Base-by-base conservation (phyloP, 2,329 filamentous ascomycete genomes). In the Colletotrichum noveboracense region DNA sequence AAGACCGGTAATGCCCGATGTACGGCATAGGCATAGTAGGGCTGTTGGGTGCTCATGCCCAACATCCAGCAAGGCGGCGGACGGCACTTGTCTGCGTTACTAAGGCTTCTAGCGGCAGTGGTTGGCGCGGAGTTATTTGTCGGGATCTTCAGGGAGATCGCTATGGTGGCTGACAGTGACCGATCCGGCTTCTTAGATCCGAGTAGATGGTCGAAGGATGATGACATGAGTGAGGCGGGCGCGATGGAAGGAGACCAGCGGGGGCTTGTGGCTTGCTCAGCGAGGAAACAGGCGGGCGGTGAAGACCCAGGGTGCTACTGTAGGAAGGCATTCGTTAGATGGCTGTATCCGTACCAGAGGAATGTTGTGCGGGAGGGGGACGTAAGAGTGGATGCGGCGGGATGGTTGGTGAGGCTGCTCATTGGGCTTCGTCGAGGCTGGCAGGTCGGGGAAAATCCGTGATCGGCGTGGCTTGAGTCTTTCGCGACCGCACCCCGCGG, bases 211-310 rank as follows among this genome's bases (percentile, higher is more conserved):
- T 34, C 21, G 61, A 38, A 24, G 67, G 56, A 62, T 30, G 52
- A 66, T 70, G 58, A 66, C 60, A 71, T 60, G 24, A 48, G 12
- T 55, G 71, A 74, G 67, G 71, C 71, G 67, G 56, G 52, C 67
- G 28, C n/a, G 18, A 66, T 36, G 38, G 38, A 43, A 28, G 5
- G 16, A 36, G 36, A 24, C 24, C 64, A 16, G 34, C 36, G 48
- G 55, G 70, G 70, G 70, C 16, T 21, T 26, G 30, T 21, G 67
- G 61, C 52, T 55, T 21, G 66, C n/a, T 58, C 48, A 36, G 32
- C 34, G 32, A 65, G 56, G 32, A 74, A 24, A 56, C 21, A 67
- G 70, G 48, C 30, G 61, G 52, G 68, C 72, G 68, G 38, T 30
- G 62, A 56, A 43, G 38, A 10, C 38, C 38, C 38, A 43, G 38